Conservation (phyloP, 225 moss, liverwort and hornwort genomes). For the Lunularia cruciata region DNA sequence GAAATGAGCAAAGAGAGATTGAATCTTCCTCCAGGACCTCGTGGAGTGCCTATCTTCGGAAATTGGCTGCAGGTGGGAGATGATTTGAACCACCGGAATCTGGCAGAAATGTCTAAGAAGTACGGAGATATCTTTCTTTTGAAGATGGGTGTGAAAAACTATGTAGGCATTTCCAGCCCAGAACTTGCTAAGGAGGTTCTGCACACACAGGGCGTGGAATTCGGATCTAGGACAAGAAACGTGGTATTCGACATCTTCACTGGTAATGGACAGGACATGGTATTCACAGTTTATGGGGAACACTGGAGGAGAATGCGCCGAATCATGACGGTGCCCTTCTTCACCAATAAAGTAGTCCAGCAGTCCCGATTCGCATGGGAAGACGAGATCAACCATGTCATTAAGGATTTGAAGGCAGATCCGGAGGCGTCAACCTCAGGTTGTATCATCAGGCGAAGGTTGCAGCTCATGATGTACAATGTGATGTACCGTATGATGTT, state of each 20-base stretch:
- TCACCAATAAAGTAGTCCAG: conserved; percentile 55
- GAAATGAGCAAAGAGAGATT: conserved; percentile 21
- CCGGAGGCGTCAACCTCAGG: conserved; percentile 40
- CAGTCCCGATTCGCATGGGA: conserved; percentile 37
- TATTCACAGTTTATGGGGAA: conserved; percentile 50
- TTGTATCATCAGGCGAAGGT: conserved; percentile 45
- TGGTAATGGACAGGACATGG: conserved; percentile 50
- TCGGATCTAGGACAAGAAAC: conserved; percentile 42
- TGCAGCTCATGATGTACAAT: conserved; percentile 75
- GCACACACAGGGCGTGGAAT: conserved; percentile 59
- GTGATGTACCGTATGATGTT: conserved; percentile 68
- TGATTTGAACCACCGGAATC: conserved; percentile 57
- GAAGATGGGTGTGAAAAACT: conserved; percentile 43
- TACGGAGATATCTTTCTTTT: conserved; percentile 48
- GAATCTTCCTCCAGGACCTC: conserved; percentile 49
- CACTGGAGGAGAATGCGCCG: conserved; percentile 57
- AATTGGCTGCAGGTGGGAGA: conserved; percentile 68
- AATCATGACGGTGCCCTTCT: conserved; percentile 57
- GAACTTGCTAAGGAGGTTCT: conserved; percentile 46
- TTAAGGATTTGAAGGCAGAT: conserved; percentile 37
- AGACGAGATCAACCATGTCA: conserved; percentile 35
- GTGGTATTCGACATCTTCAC: conserved; percentile 53
- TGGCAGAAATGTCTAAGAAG: conserved; percentile 46
- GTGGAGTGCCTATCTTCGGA: conserved; percentile 42
- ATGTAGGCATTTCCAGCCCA: conserved; percentile 48